phyloP scores from a whole-genome alignment of 495 filamentous ascomycete species.

The Penicillium macrosclerotiorum region DNA sequence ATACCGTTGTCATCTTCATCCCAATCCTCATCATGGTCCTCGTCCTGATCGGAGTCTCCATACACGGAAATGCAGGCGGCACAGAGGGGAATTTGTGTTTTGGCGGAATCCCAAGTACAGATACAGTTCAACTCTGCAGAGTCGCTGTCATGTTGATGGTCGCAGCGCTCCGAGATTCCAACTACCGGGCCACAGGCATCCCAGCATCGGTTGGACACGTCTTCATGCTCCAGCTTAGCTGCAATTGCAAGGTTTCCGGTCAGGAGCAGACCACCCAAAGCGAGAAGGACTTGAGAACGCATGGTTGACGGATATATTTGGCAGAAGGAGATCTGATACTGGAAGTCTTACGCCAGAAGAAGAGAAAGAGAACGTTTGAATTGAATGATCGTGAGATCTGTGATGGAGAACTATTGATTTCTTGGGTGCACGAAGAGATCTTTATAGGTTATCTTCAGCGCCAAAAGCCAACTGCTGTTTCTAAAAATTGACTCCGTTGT shows the following conservation, averaged over 20 bases:
- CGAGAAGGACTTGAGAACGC: conserved; percentile 26
- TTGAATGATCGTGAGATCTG: neutral
- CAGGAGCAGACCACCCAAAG: conserved; percentile 28
- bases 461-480: conserved; percentile 3
- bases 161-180: conserved; percentile 25
- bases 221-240: conserved; percentile 30
- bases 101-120: conserved; percentile 28
- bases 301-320: conserved; percentile 17
- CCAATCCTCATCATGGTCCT: conserved; percentile 14
- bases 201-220: conserved; percentile 35
- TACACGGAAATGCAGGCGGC: conserved; percentile 38
- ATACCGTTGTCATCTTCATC: conserved; percentile 22
- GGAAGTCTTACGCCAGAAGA: too few relatives aligned
- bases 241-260: conserved; percentile 24
- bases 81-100: conserved; percentile 30
- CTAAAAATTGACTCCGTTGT: conserved; percentile 12
- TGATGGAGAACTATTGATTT: neutral
- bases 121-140: conserved; percentile 32
- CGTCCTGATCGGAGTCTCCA: conserved; percentile 9
- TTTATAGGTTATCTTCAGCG: conserved; percentile 14
- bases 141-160: conserved; percentile 27
- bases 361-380: neutral
- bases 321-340: neutral
- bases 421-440: neutral
- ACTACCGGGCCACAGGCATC: conserved; percentile 27